phyloP scores from a whole-genome alignment of 2,329 filamentous ascomycete genomes.

The Ceratocystis colombiana region DNA sequence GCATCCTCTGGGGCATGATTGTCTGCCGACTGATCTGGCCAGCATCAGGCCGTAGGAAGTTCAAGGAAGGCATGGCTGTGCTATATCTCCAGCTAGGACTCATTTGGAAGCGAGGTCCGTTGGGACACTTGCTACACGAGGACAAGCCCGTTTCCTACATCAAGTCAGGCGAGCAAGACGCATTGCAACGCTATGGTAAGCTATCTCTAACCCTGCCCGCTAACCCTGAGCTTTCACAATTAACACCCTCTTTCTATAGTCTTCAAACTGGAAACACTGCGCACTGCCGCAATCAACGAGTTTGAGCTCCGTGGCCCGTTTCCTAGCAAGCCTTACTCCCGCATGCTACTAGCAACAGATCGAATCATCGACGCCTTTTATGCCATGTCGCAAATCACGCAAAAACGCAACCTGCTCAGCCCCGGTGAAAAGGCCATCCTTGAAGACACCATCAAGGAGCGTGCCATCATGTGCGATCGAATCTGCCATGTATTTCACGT shows the following conservation, averaged over 20 bases:
- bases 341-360: slow-evolving; percentile 68
- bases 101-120: slow-evolving; percentile 88
- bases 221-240: neutral
- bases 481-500: slow-evolving; percentile 84
- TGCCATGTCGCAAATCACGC: slow-evolving; percentile 86
- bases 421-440: slow-evolving; percentile 74
- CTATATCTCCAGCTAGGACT: slow-evolving; percentile 90
- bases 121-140: slow-evolving; percentile 59
- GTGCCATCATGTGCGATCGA: slow-evolving; percentile 69
- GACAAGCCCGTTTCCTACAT: slow-evolving; percentile 59
- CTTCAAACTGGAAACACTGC: slow-evolving; percentile 62
- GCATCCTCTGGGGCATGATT: slow-evolving; percentile 85
- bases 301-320: slow-evolving; percentile 86
- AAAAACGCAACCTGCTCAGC: slow-evolving; percentile 64
- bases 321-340: slow-evolving; percentile 59
- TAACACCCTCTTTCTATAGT: slow-evolving; percentile 32
- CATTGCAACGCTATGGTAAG: slow-evolving; percentile 65
- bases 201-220: neutral
- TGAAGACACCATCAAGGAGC: slow-evolving; percentile 66
- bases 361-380: slow-evolving; percentile 89
- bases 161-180: slow-evolving; percentile 75
- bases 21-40: slow-evolving; percentile 88
- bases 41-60: slow-evolving; percentile 76
- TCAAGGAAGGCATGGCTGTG: slow-evolving; percentile 81
- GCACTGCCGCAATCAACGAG: slow-evolving; percentile 65